Base-by-base conservation (phyloP, 2,329 filamentous ascomycete genomes). In the Dothistroma pini region DNA sequence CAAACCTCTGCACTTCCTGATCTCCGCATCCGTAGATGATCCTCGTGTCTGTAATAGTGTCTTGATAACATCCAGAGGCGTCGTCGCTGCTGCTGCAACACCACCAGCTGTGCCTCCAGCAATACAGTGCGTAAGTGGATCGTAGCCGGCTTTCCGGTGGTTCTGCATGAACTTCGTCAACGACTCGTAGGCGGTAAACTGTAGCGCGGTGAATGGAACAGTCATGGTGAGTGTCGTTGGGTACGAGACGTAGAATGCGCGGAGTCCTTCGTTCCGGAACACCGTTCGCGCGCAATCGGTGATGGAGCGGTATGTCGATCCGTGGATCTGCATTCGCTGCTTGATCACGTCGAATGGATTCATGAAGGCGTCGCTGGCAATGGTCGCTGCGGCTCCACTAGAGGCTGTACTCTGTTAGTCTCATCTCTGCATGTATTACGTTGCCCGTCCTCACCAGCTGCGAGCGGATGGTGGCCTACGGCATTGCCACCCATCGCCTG, bases 291-390 rank as follows among this genome's bases (percentile, higher is more conserved):
- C 93, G 81, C 95, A 99, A 74, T 97, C 89, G 59, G 83, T 75
- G 78, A 97, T 88, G 22, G 89, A 92, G 70, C 88, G 89, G 79
- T 97, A 96, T 68, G 87, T 87, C n/a, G 93, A 97, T 72, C 95
- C 90, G 75, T 96, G 91, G 62, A 99, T 90, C 77, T 99, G 95
- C 95, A 99, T 99, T 71, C 95, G 90, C 77, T 99, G 95, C 80
- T 99, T 99, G 81, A 99, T 96, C 64, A 99, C 95, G 79, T 99
- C 95, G 75, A 99, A 99, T 22, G 95, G 95, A 74, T 97, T 99
- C 95, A 99, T 99, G 68, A 99, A 86, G 58, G 95, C 95, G 81
- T 99, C 95, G 75, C 93, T 97, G 38, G 93, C 91, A 75, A 97
- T 97, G 8, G 95, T 97, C 66, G 95, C 95, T 70, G 90, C 90